These are phyloP conservation scores for Fusarium sp. DNA, from an alignment of 2,329 filamentous ascomycete genomes.

Conservation along the genomic window DNA sequence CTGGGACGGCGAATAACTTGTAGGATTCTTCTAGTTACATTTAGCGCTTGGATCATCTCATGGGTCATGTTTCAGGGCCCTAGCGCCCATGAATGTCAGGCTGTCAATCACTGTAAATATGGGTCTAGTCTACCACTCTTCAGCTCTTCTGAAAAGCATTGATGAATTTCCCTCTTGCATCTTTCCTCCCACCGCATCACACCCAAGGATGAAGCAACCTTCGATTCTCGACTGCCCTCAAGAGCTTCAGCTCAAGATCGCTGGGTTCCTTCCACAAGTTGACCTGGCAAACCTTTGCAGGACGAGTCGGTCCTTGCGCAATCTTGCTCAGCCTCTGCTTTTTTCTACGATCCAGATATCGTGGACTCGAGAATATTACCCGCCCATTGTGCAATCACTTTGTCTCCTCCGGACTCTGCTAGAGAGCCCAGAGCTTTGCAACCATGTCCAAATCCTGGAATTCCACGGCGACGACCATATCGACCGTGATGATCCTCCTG, in stretches of 20 bases:
- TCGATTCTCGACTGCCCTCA: not conserved
- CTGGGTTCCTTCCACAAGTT: rapidly evolving
- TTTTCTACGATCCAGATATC: not conserved
- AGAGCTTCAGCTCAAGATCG: not conserved
- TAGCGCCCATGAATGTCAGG: too few species aligned
- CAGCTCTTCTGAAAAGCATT: not conserved
- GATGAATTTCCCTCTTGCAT: not conserved
- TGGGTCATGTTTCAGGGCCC: not conserved
- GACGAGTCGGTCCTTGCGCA: not conserved
- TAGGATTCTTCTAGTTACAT: too few species aligned
- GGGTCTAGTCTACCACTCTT: not conserved
- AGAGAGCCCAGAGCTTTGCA: not conserved
- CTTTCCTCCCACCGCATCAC: not conserved
- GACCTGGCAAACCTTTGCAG: not conserved
- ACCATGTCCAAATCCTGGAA: not conserved
- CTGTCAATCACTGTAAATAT: not conserved
- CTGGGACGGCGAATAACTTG: too few species aligned
- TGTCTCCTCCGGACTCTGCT: not conserved
- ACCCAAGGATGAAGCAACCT: not conserved
- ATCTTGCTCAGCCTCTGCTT: not conserved
- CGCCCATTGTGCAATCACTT: not conserved
- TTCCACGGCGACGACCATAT: not conserved
- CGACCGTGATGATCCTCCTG: not conserved
- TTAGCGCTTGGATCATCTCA: not conserved
- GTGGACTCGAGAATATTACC: not conserved